Evolutionary conservation across 2,329 filamentous ascomycete genomes (phyloP).

Genomic region (Calonectria hongkongensis): DNA sequence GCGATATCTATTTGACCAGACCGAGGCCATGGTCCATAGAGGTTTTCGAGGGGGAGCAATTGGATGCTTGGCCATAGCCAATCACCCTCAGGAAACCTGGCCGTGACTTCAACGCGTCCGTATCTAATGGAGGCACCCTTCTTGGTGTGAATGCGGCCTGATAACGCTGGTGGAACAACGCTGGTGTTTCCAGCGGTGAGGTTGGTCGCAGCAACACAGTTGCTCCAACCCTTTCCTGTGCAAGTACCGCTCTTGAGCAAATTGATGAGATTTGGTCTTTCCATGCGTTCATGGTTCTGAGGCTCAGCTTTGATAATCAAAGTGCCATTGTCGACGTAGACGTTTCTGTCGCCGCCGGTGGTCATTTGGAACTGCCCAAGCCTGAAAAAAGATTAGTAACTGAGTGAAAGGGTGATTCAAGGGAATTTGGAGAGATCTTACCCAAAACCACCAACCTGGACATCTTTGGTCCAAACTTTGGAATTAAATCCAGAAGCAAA

Average conservation of each 20-base stretch:
- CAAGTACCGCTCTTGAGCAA: constrained; percentile 80
- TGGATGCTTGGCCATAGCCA: constrained; percentile 96
- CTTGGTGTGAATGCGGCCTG: constrained; percentile 86
- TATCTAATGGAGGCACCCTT: constrained; percentile 84
- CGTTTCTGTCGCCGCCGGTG: constrained; percentile 82
- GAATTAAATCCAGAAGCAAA: constrained; percentile 76
- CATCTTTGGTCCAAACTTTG: constrained; percentile 83
- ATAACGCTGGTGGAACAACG: constrained; percentile 85
- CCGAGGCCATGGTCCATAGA: constrained; percentile 85
- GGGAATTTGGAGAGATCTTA: constrained; percentile 63
- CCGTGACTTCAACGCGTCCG: constrained; percentile 86
- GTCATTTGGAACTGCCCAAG: constrained; percentile 90
- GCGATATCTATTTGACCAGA: constrained; percentile 91
- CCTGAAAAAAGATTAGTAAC: constrained; percentile 61
- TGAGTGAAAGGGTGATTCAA: no score
- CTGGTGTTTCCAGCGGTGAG: constrained; percentile 81
- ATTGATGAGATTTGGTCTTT: constrained; percentile 80
- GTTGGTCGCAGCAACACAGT: constrained; percentile 84
- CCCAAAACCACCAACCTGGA: constrained; percentile 85
- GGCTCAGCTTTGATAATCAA: constrained; percentile 87
- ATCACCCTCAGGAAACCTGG: constrained; percentile 84
- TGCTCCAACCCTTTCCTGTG: constrained; percentile 73
- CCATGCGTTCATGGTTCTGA: constrained; percentile 80
- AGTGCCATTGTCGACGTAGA: constrained; percentile 81
- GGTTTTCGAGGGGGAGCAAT: constrained; percentile 85